Percentiles rank a stretch among this genome's conserved stretches.
Conservation (phyloP, 2,329 filamentous ascomycete genomes). For the Botrytis galanthina region DNA sequence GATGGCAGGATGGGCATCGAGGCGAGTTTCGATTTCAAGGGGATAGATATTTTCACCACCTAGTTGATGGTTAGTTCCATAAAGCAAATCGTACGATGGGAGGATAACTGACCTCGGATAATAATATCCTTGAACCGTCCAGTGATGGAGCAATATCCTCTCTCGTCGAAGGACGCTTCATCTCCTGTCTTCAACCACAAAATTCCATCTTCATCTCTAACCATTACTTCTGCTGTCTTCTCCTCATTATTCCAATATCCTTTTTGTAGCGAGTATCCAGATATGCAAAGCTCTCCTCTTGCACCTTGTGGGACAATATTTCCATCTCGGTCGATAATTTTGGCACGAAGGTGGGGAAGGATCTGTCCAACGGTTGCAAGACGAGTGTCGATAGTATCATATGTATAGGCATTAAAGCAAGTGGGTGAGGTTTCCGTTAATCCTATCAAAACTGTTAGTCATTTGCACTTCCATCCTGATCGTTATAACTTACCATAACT, state of each 20-base stretch:
- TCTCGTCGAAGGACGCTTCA: slow-evolving; percentile 49
- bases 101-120: slow-evolving; percentile 52
- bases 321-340: slow-evolving; percentile 59
- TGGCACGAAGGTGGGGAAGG: slow-evolving; percentile 73
- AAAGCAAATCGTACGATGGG: neutral
- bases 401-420: slow-evolving; percentile 76
- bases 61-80: neutral
- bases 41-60: slow-evolving; percentile 59
- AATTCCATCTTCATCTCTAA: slow-evolving; percentile 32
- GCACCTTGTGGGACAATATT: slow-evolving; percentile 57
- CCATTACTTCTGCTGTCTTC: slow-evolving; percentile 29
- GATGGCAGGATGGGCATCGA: slow-evolving; percentile 56
- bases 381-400: slow-evolving; percentile 64
- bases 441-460: slow-evolving; percentile 19
- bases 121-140: slow-evolving; percentile 70
- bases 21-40: slow-evolving; percentile 67
- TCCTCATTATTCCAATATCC: slow-evolving; percentile 60
- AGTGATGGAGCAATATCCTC: slow-evolving; percentile 53
- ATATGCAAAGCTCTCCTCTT: slow-evolving; percentile 45
- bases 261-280: slow-evolving; percentile 56
- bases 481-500: slow-evolving; percentile 40
- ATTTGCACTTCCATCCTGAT: neutral
- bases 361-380: slow-evolving; percentile 73
- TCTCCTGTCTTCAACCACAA: slow-evolving; percentile 56
- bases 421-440: slow-evolving; percentile 78